Evolutionary conservation across 495 filamentous ascomycete species (phyloP).

Genomic region (Gamarada debralockiae): DNA sequence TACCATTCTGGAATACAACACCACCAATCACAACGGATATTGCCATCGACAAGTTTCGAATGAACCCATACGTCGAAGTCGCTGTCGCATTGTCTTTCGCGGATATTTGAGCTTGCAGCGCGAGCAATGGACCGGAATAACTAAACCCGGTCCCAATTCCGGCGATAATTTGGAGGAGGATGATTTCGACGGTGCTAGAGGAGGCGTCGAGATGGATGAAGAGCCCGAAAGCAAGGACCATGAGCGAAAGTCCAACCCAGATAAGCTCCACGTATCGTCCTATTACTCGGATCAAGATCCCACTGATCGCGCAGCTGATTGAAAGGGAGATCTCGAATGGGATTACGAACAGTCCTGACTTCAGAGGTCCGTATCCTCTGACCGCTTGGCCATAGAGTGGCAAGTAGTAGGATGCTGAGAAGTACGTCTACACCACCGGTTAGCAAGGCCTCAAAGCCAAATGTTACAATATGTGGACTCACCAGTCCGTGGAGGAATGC

Average conservation of each 20-base stretch:
- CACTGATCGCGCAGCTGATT: not conserved
- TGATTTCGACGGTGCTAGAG: not conserved
- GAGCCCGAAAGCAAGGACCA: not conserved
- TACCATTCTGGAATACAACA: constrained; percentile 53
- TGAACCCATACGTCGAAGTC: not conserved
- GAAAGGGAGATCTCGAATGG: not conserved
- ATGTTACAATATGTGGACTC: not conserved
- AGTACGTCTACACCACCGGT: not conserved
- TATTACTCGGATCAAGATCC: not conserved
- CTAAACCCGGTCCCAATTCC: not conserved
- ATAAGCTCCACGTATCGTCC: not conserved
- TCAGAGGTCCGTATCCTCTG: not conserved
- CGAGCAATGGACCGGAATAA: not conserved
- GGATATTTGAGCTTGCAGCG: not conserved
- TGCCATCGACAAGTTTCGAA: constrained; percentile 19
- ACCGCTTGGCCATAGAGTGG: not conserved
- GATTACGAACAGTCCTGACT: not conserved
- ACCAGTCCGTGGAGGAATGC: constrained; percentile 57
- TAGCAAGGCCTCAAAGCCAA: not conserved
- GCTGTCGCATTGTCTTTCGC: not conserved
- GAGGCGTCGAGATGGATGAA: not conserved
- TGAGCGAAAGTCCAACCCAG: not conserved
- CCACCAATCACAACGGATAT: constrained; percentile 61
- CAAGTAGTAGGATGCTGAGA: not conserved
- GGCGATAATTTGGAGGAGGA: not conserved